Base-by-base conservation (phyloP, 1,139 yeast genomes). In the Diutina neorugosa region DNA sequence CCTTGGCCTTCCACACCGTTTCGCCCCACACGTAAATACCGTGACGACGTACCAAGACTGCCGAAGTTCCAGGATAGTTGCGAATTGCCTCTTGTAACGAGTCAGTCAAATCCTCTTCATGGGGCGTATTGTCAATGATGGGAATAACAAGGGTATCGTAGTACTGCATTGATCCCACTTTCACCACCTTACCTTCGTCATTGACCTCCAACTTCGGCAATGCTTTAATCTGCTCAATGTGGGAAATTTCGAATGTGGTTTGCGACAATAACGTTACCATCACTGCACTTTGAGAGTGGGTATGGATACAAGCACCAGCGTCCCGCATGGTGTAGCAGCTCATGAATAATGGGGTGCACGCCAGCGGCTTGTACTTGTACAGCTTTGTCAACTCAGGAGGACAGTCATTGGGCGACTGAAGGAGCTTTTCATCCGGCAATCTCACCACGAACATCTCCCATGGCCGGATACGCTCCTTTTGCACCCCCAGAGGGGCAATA, bases 21-120 rank as follows among this genome's bases (percentile, higher is more conserved):
- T 86, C 90, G 23, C 97, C 98, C 97, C 98, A 91, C 16, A 90
- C 96, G 63, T 85, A 91, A 47, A 91, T 84, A 0, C 98, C 98
- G 63, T 91, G 98, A 64, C 96, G 77, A 66, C 96, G 79, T 7
- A 91, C 98, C 55, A 91, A 73, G 1, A 91, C 91, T 0, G 98
- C 97, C 7, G 90, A 79, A 2, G 96, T 72, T 0, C 80, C 77
- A 1, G 97, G 96, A 60, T 88, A 85, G 19, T 77, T 71, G 25
- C 62, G 68, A 54, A 90, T 79, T 1, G 91, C 86, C 54, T 77
- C 69, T 59, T 80, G 80, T 52, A 91, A 71, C 21, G 82, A 72
- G 37, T 78, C 86, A n/a, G 85, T 80, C 60, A 91, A 73, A 58
- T 89, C 90, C 63, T 88, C 95, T 64, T 91, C 98, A 58, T 82